Base-by-base conservation (phyloP, 495 filamentous ascomycete genomes). In the Xeromyces bisporus region DNA sequence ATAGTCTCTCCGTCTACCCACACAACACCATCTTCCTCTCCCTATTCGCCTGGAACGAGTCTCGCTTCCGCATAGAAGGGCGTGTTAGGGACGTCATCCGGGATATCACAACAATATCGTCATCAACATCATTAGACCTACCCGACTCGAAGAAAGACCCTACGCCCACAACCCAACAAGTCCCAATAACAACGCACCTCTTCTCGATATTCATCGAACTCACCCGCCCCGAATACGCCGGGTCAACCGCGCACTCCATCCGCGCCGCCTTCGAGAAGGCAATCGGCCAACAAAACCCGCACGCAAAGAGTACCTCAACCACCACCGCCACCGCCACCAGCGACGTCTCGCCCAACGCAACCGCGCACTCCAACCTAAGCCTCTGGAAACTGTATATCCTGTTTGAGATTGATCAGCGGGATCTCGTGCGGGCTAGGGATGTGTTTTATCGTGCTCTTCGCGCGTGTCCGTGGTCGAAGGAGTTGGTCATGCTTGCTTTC, bases 401-500 rank as follows among this genome's bases (percentile, higher is more conserved):
- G 3, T 80, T 75, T 29, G 61, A 68, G 18, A 37, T 55, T 6
- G 50, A 47, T 3, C 39, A 47, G 3, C 41, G 44, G 0, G 51
- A 65, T 7, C 30, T 50, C 23, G 28, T 26, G 0, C 59, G 58
- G 29, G 69, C 66, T 6, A 73, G 67, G 33, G 32, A 34, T 1
- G 47, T 70, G 10, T 62, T 58, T 32, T 60, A 57, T 34, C 50
- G 66, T n/a, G 59, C 48, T 0, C 45, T 69, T 28, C 58, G 61
- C 24, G 62, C 66, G 2, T 85, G 80, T 51, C 79, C 80, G 1
- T 80, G 80, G 80, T 71, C 69, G 1, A 89, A 84, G 50, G 69
- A 73, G 34, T 48, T 79, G 7, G 64, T 71, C 33, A 59, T 80
- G 56, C 42, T 76, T 15, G 75, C 60, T 0, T 81, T 81, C 42